These are phyloP conservation scores for Calycina marina DNA, from an alignment of 2,329 filamentous ascomycete species.

Conservation along the genomic window DNA sequence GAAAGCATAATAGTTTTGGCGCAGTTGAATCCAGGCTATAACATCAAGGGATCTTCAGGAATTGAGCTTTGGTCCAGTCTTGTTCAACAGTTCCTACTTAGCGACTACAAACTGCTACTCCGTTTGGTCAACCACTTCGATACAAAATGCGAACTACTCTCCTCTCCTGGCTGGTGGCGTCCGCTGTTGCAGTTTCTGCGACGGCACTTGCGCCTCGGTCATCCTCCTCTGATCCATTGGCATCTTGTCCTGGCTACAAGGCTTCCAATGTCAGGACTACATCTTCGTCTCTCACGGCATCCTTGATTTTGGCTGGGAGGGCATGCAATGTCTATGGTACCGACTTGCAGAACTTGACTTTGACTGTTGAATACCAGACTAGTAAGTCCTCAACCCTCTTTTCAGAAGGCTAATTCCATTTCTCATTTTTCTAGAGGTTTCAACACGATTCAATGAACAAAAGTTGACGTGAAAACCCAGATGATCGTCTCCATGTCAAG, in stretches of 20 bases:
- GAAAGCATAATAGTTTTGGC: too few species aligned
- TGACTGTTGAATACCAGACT: conserved; percentile 49
- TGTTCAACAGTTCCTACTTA: too few species aligned
- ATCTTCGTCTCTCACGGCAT: conserved; percentile 35
- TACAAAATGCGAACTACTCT: too few species aligned
- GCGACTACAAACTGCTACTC: too few species aligned
- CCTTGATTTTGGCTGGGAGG: conserved; percentile 41
- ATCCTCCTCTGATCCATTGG: conserved; percentile 10
- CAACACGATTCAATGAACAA: too few species aligned
- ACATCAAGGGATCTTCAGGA: too few species aligned
- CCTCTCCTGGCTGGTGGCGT: conserved; percentile 1
- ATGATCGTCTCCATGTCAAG: conserved; percentile 46
- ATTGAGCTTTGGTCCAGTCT: too few species aligned
- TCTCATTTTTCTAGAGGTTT: too few species aligned
- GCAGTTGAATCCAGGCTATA: too few species aligned
- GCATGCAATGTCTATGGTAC: conserved; percentile 45
- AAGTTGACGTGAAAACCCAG: conserved; percentile 22
- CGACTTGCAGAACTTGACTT: conserved; percentile 39
- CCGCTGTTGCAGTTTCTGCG: conserved; percentile 1
- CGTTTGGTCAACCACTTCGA: too few species aligned
- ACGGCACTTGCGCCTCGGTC: not conserved
- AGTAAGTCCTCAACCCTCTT: conserved; percentile 1
- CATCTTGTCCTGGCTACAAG: conserved; percentile 35
- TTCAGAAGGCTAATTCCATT: too few species aligned
- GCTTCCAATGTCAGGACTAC: conserved; percentile 33